These are phyloP conservation scores for Fomitopsis betulina DNA, from an alignment of 1,284 basidiomycete genomes.

Conservation along the genomic window DNA sequence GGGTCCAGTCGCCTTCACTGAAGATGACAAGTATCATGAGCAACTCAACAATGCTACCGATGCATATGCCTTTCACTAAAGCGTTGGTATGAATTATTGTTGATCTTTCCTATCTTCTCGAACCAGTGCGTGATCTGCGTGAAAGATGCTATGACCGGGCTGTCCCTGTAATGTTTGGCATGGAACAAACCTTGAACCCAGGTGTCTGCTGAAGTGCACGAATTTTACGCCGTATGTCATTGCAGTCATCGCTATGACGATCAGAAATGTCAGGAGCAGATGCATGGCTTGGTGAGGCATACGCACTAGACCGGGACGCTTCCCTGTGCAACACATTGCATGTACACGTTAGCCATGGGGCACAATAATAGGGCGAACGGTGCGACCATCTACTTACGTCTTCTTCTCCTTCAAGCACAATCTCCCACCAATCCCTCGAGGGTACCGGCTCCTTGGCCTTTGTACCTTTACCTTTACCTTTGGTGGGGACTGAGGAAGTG, in stretches of 20 bases:
- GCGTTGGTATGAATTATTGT: constrained; percentile 40
- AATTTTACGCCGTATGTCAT: constrained; percentile 45
- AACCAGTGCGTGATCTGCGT: constrained; percentile 41
- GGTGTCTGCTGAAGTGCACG: constrained; percentile 36
- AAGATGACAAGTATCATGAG: neutral
- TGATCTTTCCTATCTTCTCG: constrained; percentile 41
- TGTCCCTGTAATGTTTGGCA: neutral
- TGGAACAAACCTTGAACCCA: constrained; percentile 35
- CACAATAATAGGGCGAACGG: neutral
- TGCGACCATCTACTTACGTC: constrained; percentile 17
- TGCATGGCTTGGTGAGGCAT: neutral
- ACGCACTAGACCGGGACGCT: constrained; percentile 28
- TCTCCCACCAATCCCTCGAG: constrained; percentile 25
- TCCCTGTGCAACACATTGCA: constrained; percentile 13
- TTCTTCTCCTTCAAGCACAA: constrained; percentile 30
- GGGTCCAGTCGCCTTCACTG: constrained; percentile 39
- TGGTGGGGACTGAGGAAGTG: constrained; percentile 4
- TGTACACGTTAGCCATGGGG: neutral
- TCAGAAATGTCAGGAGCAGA: neutral
- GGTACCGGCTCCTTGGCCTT: constrained; percentile 20
- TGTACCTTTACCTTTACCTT: constrained; percentile 16
- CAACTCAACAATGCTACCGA: neutral
- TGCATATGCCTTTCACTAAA: constrained; percentile 34
- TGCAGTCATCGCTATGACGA: constrained; percentile 38
- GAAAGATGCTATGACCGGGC: neutral